Conservation (phyloP, 2,329 filamentous ascomycete genomes). For the Xylariaceae sp. region DNA sequence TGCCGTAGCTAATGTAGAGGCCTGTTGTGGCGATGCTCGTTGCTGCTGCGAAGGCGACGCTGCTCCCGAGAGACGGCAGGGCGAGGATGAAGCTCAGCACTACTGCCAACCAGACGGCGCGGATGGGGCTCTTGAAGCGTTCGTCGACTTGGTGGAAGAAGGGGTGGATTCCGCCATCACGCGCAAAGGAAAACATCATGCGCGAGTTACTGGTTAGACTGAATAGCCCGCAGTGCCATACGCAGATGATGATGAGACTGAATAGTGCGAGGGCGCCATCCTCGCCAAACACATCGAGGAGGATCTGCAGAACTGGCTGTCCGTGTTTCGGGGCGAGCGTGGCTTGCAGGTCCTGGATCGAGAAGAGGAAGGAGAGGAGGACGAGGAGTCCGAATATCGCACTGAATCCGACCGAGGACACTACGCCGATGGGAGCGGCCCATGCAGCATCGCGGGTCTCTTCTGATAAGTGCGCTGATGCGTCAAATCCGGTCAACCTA, state of each 20-base stretch:
- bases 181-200: conserved; percentile 56
- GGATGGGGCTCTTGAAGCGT: conserved; percentile 44
- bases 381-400: conserved; percentile 35
- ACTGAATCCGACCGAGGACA: conserved; percentile 52
- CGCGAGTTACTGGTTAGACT: conserved; percentile 51
- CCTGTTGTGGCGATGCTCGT: conserved; percentile 56
- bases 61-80: conserved; percentile 49
- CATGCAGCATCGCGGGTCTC: conserved; percentile 53
- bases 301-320: conserved; percentile 54
- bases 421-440: conserved; percentile 53
- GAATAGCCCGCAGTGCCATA: conserved; percentile 58
- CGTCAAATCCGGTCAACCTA: conserved; percentile 45
- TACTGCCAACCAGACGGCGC: conserved; percentile 52
- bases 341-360: conserved; percentile 50
- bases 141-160: conserved; percentile 52
- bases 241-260: conserved; percentile 51
- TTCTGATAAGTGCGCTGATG: conserved; percentile 52
- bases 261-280: conserved; percentile 52
- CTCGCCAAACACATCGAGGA: conserved; percentile 52
- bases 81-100: conserved; percentile 50
- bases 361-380: conserved; percentile 52
- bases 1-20: conserved; percentile 53
- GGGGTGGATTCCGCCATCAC: conserved; percentile 49
- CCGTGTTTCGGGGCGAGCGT: conserved; percentile 42
- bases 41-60: conserved; percentile 52